A percentile compares a stretch with the other conserved stretches of the same genome.
Evolutionary conservation across 2,329 filamentous ascomycete species (phyloP).

Genomic region (Cladobotryum protrusum): DNA sequence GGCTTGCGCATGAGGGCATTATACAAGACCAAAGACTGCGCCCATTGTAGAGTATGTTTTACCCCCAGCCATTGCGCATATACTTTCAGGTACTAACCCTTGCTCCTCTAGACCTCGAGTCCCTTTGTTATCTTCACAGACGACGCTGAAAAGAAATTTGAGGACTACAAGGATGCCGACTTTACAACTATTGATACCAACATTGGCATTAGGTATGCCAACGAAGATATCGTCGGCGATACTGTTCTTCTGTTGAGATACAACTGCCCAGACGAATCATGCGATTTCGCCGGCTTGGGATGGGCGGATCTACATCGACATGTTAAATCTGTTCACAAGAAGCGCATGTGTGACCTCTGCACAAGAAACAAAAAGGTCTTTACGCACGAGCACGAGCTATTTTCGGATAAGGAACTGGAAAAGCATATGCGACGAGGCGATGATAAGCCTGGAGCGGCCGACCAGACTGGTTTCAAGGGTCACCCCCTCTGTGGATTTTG

Average conservation of each 20-base stretch:
- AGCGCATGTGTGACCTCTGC: conserved; percentile 88
- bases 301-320: conserved; percentile 60
- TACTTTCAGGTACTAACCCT: conserved; percentile 11
- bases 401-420: conserved; percentile 71
- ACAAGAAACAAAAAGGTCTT: conserved; percentile 95
- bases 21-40: conserved; percentile 94
- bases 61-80: conserved; percentile 7
- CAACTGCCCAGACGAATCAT: conserved; percentile 83
- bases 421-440: conserved; percentile 89
- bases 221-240: conserved; percentile 82
- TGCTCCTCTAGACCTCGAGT: conserved; percentile 50
- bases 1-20: conserved; percentile 82
- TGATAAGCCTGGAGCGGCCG: conserved; percentile 78
- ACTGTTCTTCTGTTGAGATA: conserved; percentile 83
- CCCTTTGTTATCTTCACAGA: conserved; percentile 90
- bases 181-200: conserved; percentile 76
- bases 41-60: conserved; percentile 77
- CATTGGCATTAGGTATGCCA: conserved; percentile 87
- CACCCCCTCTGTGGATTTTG: conserved; percentile 95
- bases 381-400: conserved; percentile 94
- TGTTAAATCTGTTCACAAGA: conserved; percentile 74
- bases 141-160: conserved; percentile 70
- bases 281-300: conserved; percentile 70
- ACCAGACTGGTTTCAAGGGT: conserved; percentile 94
- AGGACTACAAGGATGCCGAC: conserved; percentile 71